Conservation (phyloP, 192 early-diverging fungal species). For the Haplosporangium gracile region DNA sequence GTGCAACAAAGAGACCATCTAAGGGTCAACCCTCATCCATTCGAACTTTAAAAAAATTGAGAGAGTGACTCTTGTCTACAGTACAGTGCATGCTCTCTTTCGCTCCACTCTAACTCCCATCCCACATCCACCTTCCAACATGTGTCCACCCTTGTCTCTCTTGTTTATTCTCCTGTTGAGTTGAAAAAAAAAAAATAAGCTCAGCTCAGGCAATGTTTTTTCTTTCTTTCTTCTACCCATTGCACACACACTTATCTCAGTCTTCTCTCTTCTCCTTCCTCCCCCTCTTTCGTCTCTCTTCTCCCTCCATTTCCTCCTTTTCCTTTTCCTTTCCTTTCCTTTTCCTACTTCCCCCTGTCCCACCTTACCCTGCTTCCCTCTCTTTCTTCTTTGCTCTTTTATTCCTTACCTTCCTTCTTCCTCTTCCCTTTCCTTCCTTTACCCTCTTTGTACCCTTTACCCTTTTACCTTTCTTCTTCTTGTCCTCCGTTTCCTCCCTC, state of each 20-base stretch:
- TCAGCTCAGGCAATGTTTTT: not conserved
- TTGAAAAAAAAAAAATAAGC: not conserved
- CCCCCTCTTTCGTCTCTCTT: not conserved
- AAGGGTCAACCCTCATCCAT: constrained; percentile 3
- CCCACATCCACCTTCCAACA: constrained; percentile 2
- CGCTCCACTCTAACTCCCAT: not conserved
- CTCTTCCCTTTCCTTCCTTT: not conserved
- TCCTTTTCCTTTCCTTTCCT: constrained; percentile 1
- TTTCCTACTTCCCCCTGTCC: not conserved
- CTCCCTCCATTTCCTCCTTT: not conserved
- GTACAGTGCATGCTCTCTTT: not conserved
- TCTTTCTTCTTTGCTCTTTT: not conserved
- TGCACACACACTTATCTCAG: not conserved
- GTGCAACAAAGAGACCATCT: not conserved
- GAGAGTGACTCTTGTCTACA: not conserved
- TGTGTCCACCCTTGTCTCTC: not conserved
- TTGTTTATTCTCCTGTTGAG: not conserved
- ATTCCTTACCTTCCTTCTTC: not conserved
- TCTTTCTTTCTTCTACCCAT: not conserved
- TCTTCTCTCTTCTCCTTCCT: not conserved
- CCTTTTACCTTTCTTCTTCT: not conserved
- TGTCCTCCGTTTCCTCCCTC: not conserved
- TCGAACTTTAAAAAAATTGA: not conserved
- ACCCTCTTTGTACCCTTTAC: not conserved
- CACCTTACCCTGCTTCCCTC: not conserved